Evolutionary conservation across 768 basidiomycete genomes (phyloP), one percentile per base, ranked within the genome.

Genomic region (Trametes meyenii): DNA sequence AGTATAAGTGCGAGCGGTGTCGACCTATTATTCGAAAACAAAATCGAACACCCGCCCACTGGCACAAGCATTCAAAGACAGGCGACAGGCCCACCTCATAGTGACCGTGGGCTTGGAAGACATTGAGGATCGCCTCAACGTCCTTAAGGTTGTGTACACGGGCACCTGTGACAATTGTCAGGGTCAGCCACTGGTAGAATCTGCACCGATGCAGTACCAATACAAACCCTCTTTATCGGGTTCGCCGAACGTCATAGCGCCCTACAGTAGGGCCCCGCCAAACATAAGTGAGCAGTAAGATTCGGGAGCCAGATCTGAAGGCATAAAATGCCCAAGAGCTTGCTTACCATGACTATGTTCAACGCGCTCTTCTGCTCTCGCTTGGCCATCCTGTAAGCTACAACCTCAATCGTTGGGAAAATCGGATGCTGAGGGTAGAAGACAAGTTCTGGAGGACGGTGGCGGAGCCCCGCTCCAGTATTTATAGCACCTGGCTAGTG

Each of bases 231-330:
- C 78, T 48, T 74, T 77, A 5, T 82, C 83, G 16, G 72, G 69
- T 26, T 74, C 77, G n/a, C 84, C 82, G 63, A 84, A 83, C 5
- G 81, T 83, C 82, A 82, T 82, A 29, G 81, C 79, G 29, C 83
- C 83, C 81, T 83, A 17, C 21, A 55, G 33, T n/a, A 42, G 49
- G 14, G 50, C 8, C 17, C 64, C 42, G 21, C 45, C 19, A 42
- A 35, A 16, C 17, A 46, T 42, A 16, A 13, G 23, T 3, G 24
- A 33, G 23, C 21, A 17, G 50, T 16, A 8, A 8, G 8, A 3
- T 33, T 33, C 29, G 29, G 8, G 29, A 7, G 1, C 43, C 0
- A 12, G 19, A n/a, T n/a, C n/a, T n/a, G n/a, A 17, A 19, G n/a
- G 40, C 68, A 16, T 33, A 33, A 33, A 33, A 3, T 8, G 29